Evolutionary conservation across 768 basidiomycete species (phyloP), one percentile per base, ranked within the genome.

Genomic region (Tephrocybe sp.): DNA sequence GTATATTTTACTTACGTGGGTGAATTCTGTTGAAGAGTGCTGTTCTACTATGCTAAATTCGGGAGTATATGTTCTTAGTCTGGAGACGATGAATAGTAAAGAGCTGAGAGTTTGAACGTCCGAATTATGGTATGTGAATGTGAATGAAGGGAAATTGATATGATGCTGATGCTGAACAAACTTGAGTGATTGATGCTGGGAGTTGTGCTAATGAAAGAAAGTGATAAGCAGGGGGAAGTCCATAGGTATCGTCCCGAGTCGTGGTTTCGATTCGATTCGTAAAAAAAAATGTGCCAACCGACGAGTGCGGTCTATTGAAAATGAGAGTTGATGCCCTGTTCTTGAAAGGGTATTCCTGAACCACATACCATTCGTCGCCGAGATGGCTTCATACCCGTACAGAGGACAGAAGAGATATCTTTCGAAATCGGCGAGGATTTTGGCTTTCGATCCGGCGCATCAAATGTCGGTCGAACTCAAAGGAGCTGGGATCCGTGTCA

Each of bases 391-490:
- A 60, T 42, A 50, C 49, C 36, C 45, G 43, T 31, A 50, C 43
- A 5, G 52, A 54, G 26, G 49, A 54, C n/a, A 55, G 30, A 25
- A 55, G 50, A 3, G 59, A 49, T 34, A 56, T 24, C 39, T 46
- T 49, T 35, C 54, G 57, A 49, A 60, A 60, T 39, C 47, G 67
- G 41, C 66, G 56, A 50, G 66, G 58, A 39, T 65, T 66, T 54
- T 65, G 66, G 49, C 63, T 69, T 47, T 75, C 72, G 31, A 75
- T 73, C 34, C 73, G 70, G 28, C 64, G 69, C 39, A 72, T 59
- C 18, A 78, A 60, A 51, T 75, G 69, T 44, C 69, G 65, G 49
- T 72, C 67, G 49, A 76, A 76, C 37, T 71, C 71, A 24, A 70
- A 62, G 5, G 61, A 62, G 38, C 61, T 60, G 9, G 65, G 56